Percentiles rank a stretch among this genome's conserved stretches.
Conservation (phyloP, 371 early-diverging fungal genomes). For the Mucor piriformis region DNA sequence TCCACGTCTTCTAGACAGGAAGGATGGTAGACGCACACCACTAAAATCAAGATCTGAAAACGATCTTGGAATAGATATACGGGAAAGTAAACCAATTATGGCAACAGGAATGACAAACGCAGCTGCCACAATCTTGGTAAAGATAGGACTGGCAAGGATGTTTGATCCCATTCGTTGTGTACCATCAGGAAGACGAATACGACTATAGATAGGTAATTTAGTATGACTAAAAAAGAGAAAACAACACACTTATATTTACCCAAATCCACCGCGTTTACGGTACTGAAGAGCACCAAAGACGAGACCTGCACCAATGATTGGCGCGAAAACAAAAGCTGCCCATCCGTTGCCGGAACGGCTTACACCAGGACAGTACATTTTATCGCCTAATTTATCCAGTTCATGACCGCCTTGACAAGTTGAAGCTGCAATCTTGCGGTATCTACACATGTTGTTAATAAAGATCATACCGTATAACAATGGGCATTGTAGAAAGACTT, state of each 20-base stretch:
- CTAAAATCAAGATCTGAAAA: constrained; percentile 31
- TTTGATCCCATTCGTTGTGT: constrained; percentile 21
- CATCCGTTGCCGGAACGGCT: constrained; percentile 38
- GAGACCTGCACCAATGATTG: constrained; percentile 40
- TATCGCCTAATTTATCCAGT: constrained; percentile 46
- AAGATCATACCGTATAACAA: no score
- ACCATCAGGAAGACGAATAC: constrained; percentile 47
- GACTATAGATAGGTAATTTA: constrained; percentile 12
- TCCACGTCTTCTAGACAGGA: constrained; percentile 25
- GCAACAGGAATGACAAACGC: constrained; percentile 46
- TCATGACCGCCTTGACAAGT: constrained; percentile 65
- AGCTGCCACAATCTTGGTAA: constrained; percentile 44
- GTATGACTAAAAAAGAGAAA: background rate
- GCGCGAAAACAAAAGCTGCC: constrained; percentile 41
- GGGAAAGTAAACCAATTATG: constrained; percentile 41
- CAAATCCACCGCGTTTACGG: constrained; percentile 41
- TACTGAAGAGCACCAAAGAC: constrained; percentile 41
- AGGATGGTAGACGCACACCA: constrained; percentile 32
- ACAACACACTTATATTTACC: constrained; percentile 18
- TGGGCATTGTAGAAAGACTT: no score
- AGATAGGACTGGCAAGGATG: constrained; percentile 33
- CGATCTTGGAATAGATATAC: constrained; percentile 41
- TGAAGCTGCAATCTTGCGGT: constrained; percentile 79
- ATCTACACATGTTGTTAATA: constrained; percentile 41
- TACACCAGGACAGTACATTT: constrained; percentile 71